Conservation (phyloP, 345 rosid species). For the Lepidium africanum region DNA sequence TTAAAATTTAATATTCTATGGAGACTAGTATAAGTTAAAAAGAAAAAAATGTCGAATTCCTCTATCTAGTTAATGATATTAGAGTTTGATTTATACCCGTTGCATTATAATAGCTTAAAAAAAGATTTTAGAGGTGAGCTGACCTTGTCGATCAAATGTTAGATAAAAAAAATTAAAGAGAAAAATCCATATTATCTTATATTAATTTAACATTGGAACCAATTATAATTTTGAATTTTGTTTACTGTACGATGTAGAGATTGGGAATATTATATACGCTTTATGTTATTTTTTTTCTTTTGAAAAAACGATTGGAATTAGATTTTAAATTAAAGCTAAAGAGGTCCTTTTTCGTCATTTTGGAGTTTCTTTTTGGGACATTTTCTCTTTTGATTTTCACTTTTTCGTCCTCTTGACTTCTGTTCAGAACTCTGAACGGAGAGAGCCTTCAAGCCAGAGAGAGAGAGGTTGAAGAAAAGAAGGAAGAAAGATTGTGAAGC, state of each 20-base stretch:
- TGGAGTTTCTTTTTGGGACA: conserved; percentile 6
- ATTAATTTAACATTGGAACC: too few species aligned
- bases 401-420: conserved; percentile 17
- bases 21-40: too few species aligned
- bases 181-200: background rate
- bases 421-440: conserved; percentile 14
- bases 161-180: background rate
- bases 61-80: too few species aligned
- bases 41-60: too few species aligned
- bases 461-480: conserved; percentile 8
- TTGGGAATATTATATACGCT: background rate
- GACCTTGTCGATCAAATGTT: too few species aligned
- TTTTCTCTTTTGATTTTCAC: conserved; percentile 15
- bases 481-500: conserved; percentile 6
- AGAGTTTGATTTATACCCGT: too few species aligned
- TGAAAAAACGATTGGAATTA: background rate
- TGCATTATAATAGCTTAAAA: too few species aligned
- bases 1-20: background rate
- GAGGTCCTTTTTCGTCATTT: conserved; percentile 27
- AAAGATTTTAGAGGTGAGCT: too few species aligned
- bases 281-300: too few species aligned
- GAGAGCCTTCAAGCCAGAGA: conserved; percentile 1
- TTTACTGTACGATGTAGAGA: background rate
- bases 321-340: conserved; percentile 23
- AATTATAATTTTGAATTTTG: too few species aligned